Evolutionary conservation across 441 rosid species (phyloP).

Genomic region (Bocquillonia castaneifolia): DNA sequence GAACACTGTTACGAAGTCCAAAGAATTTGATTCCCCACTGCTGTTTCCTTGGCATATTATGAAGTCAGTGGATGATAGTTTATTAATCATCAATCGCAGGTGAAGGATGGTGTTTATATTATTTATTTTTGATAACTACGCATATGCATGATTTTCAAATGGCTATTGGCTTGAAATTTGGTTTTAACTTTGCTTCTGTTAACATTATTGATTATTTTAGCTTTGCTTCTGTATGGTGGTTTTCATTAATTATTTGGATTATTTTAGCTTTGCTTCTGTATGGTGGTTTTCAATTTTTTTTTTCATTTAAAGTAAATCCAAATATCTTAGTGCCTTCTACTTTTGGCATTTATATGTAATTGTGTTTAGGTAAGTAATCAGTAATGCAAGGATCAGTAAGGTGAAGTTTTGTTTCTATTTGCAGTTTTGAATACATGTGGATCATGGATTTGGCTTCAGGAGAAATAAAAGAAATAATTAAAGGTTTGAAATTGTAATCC

Average conservation of each 20-base stretch:
- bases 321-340: not conserved
- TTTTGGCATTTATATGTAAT: not conserved
- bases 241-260: too few relatives aligned
- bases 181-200: not conserved
- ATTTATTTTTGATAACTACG: not conserved
- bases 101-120: constrained; percentile 25
- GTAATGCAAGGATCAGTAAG: not conserved
- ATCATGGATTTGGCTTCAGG: constrained; percentile 59
- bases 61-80: constrained; percentile 42
- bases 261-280: too few relatives aligned
- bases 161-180: not conserved
- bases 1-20: constrained; percentile 39
- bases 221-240: too few relatives aligned
- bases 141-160: not conserved
- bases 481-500: constrained; percentile 46
- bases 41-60: constrained; percentile 87
- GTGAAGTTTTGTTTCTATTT: constrained; percentile 15
- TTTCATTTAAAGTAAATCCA: not conserved
- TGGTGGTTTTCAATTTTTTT: too few relatives aligned
- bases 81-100: constrained; percentile 61
- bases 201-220: not conserved
- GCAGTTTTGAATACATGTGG: constrained; percentile 82
- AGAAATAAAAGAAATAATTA: constrained; percentile 54
- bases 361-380: constrained; percentile 3
- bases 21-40: constrained; percentile 45